These are phyloP conservation scores for Moesziomyces globuligerus DNA, from an alignment of 1,284 basidiomycete species.

Conservation along the genomic window DNA sequence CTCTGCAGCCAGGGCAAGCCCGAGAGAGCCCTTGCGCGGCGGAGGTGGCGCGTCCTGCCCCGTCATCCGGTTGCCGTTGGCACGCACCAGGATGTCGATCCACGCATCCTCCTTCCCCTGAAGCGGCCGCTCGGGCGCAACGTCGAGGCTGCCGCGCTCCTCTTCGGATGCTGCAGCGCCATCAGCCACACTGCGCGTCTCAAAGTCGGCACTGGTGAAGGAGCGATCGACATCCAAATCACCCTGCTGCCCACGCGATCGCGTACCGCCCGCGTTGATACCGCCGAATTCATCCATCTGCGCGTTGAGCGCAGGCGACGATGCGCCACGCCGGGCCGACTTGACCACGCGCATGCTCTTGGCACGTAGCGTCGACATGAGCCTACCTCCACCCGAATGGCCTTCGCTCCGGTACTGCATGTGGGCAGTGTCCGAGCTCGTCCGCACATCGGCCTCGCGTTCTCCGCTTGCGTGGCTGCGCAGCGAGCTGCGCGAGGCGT, in stretches of 20 bases:
- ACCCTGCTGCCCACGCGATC: slow-evolving; percentile 10
- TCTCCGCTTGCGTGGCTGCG: slow-evolving; percentile 10
- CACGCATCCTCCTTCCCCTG: slow-evolving; percentile 42
- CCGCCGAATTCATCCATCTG: slow-evolving; percentile 10
- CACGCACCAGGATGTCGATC: slow-evolving; percentile 54
- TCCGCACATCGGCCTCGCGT: background rate
- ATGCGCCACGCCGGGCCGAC: slow-evolving; percentile 23
- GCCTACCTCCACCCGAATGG: slow-evolving; percentile 16
- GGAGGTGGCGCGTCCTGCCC: slow-evolving; percentile 39
- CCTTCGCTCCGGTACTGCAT: slow-evolving; percentile 28
- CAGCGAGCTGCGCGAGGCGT: slow-evolving; percentile 14
- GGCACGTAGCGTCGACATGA: slow-evolving; percentile 40
- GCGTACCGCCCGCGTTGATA: background rate
- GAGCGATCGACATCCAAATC: slow-evolving; percentile 29
- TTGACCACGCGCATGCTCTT: slow-evolving; percentile 43
- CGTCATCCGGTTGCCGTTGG: slow-evolving; percentile 35
- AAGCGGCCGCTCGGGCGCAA: no score
- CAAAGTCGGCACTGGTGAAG: slow-evolving; percentile 55
- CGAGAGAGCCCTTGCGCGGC: slow-evolving; percentile 10
- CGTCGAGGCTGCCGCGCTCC: slow-evolving; percentile 9
- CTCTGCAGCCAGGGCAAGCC: background rate
- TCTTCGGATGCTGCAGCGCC: no score
- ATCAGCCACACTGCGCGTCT: slow-evolving; percentile 47
- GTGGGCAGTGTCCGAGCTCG: slow-evolving; percentile 2
- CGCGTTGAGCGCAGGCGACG: slow-evolving; percentile 18